phyloP scores from a whole-genome alignment of 73 alveolate species.

The Paramecium biaurelia region DNA sequence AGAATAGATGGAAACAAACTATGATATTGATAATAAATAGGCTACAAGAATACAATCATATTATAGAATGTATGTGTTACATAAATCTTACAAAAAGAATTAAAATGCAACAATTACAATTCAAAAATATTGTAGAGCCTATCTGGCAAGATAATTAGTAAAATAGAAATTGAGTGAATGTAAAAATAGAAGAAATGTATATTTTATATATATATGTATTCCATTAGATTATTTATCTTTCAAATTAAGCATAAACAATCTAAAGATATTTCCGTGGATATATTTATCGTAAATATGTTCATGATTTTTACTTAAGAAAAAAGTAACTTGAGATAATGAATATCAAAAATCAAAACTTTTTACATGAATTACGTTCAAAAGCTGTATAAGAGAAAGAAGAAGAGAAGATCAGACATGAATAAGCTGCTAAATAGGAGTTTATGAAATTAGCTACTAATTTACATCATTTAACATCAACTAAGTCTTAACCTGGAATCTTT shows the following conservation, averaged over 20 bases:
- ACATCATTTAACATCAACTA: constrained; percentile 59
- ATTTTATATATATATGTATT: not conserved
- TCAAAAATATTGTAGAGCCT: constrained; percentile 61
- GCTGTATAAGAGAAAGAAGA: constrained; percentile 49
- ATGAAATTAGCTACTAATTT: constrained; percentile 59
- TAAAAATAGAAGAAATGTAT: not conserved
- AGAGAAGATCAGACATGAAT: constrained; percentile 54
- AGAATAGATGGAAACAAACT: constrained; percentile 43
- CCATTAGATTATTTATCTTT: not conserved
- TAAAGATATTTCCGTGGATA: constrained; percentile 58
- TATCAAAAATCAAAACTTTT: constrained; percentile 17
- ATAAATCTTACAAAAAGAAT: constrained; percentile 36
- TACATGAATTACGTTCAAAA: constrained; percentile 9
- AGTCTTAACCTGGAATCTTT: constrained; percentile 52
- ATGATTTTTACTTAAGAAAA: constrained; percentile 59
- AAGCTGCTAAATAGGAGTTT: constrained; percentile 55
- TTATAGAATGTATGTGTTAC: constrained; percentile 57
- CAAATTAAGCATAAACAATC: constrained; percentile 3
- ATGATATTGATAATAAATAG: constrained; percentile 41
- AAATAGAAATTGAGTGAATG: not conserved
- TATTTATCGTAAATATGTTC: constrained; percentile 49
- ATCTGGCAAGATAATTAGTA: constrained; percentile 34
- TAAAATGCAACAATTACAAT: constrained; percentile 54
- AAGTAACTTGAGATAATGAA: constrained; percentile 48
- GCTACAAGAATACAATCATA: constrained; percentile 47